Percentiles rank a stretch among this genome's conserved stretches.
These are phyloP conservation scores for Groenewaldozyma auringiensis DNA, from an alignment of 1,139 yeast genomes.

Conservation along the genomic window DNA sequence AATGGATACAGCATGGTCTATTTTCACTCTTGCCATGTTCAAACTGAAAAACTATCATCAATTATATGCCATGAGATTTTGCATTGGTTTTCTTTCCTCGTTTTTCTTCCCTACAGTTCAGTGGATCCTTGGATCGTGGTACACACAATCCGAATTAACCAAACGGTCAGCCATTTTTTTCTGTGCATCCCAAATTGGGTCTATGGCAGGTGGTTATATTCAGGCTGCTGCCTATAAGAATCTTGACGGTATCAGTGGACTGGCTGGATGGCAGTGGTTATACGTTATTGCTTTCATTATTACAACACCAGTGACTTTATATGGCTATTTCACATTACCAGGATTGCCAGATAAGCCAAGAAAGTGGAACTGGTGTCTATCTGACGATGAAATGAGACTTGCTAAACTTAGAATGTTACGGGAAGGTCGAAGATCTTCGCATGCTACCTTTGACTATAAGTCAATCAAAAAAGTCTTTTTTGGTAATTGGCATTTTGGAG, in stretches of 20 bases:
- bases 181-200: constrained; percentile 19
- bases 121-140: constrained; percentile 55
- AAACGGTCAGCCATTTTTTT: constrained; percentile 13
- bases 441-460: constrained; percentile 1
- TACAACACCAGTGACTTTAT: constrained; percentile 32
- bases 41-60: constrained; percentile 4
- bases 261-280: constrained; percentile 63
- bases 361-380: constrained; percentile 9
- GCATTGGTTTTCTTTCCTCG: constrained; percentile 55
- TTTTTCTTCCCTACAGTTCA: constrained; percentile 53
- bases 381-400: constrained; percentile 9
- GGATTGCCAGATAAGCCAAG: constrained; percentile 12
- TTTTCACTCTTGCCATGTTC: constrained; percentile 48
- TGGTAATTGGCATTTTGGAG: constrained; percentile 11
- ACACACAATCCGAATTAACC: constrained; percentile 45
- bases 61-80: constrained; percentile 42
- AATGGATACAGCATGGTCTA: constrained; percentile 6
- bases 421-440: constrained; percentile 5
- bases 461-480: constrained; percentile 2
- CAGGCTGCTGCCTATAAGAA: constrained; percentile 44
- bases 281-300: constrained; percentile 51
- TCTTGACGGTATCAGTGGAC: constrained; percentile 42
- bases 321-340: constrained; percentile 12
- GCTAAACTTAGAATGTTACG: constrained; percentile 9
- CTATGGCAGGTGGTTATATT: constrained; percentile 34